Evolutionary conservation across 148 eudicot genomes (phyloP).

Genomic region (Rheum nobile): DNA sequence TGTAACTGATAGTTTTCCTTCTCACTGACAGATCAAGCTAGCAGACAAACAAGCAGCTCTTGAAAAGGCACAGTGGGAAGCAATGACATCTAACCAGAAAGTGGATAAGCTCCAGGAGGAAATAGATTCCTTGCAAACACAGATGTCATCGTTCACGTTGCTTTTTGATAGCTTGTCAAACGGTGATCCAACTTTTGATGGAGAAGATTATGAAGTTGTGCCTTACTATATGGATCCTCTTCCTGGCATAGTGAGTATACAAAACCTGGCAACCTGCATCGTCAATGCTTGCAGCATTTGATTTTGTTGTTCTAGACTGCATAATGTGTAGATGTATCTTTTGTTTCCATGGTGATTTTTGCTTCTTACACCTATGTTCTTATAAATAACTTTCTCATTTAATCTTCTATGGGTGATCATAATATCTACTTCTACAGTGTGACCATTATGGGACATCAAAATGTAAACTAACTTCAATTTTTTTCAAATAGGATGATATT

Average conservation of each 20-base stretch:
- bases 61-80: slow-evolving; percentile 86
- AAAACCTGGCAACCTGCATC: neutral
- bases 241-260: slow-evolving; percentile 45
- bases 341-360: too few relatives aligned
- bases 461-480: neutral
- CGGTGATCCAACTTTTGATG: slow-evolving; percentile 16
- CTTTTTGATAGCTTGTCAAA: slow-evolving; percentile 60
- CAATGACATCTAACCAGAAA: slow-evolving; percentile 61
- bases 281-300: neutral
- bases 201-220: slow-evolving; percentile 49
- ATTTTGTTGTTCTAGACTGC: neutral
- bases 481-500: slow-evolving; percentile 34
- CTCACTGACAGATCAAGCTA: slow-evolving; percentile 46
- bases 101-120: slow-evolving; percentile 71
- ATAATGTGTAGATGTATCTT: neutral
- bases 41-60: slow-evolving; percentile 92
- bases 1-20: neutral
- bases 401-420: too few relatives aligned
- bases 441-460: neutral
- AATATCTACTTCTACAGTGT: neutral
- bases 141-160: slow-evolving; percentile 48
- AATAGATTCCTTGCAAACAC: slow-evolving; percentile 39
- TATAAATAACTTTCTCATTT: too few relatives aligned
- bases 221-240: slow-evolving; percentile 31
- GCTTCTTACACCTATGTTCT: too few relatives aligned